Evolutionary conservation across 2,329 filamentous ascomycete genomes (phyloP).

Genomic region (Clonostachys sp.): DNA sequence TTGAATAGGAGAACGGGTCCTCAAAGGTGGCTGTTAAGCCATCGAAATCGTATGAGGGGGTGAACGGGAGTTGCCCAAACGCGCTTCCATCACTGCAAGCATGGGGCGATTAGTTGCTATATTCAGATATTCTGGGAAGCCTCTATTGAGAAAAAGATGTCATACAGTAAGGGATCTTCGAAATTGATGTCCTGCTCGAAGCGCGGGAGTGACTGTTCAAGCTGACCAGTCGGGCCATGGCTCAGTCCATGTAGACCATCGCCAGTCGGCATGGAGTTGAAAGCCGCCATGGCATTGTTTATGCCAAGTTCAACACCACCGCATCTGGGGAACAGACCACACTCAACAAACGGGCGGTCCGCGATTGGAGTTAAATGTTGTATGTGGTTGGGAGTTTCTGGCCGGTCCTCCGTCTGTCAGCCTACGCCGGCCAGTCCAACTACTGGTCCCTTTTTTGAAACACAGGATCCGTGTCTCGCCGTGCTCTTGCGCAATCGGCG

Average conservation of each 20-base stretch:
- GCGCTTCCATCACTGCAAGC: constrained; percentile 22
- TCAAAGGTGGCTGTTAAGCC: constrained; percentile 58
- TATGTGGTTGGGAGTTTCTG: too few species aligned
- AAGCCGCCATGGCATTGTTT: constrained; percentile 52
- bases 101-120: too few species aligned
- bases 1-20: constrained; percentile 55
- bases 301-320: constrained; percentile 5
- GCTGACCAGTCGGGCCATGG: constrained; percentile 25
- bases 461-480: too few species aligned
- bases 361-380: too few species aligned
- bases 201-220: constrained; percentile 33
- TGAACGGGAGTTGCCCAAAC: constrained; percentile 42
- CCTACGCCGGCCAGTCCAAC: too few species aligned
- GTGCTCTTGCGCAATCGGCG: too few species aligned
- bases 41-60: constrained; percentile 57
- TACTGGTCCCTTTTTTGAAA: too few species aligned
- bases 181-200: constrained; percentile 50
- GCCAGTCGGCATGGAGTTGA: constrained; percentile 51
- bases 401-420: too few species aligned
- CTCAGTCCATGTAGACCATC: constrained; percentile 35
- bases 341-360: too few species aligned
- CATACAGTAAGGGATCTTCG: constrained; percentile 54
- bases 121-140: too few species aligned
- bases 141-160: constrained; percentile 5
- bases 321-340: too few species aligned